phyloP scores from a whole-genome alignment of 371 early-diverging fungal genomes.

The Gilbertella persicaria region DNA sequence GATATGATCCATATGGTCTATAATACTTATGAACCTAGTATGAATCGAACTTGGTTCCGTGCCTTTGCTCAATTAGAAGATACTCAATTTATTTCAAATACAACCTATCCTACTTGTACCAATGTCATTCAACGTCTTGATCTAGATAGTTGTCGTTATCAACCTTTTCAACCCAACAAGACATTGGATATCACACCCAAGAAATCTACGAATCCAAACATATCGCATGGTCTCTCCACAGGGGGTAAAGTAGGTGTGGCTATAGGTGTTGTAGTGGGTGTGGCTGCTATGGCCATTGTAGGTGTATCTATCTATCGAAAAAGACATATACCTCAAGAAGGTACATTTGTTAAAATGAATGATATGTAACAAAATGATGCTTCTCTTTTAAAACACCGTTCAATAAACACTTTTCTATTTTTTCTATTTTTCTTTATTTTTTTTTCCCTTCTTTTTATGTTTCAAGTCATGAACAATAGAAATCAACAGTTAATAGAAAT shows the following conservation, averaged over 20 bases:
- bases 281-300: constrained; percentile 18
- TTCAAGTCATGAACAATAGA: too few species aligned
- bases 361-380: constrained; percentile 12
- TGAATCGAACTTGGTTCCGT: constrained; percentile 40
- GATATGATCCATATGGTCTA: constrained; percentile 47
- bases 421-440: too few species aligned
- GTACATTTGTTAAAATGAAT: constrained; percentile 14
- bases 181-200: constrained; percentile 7
- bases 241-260: constrained; percentile 48
- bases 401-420: too few species aligned
- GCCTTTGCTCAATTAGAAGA: constrained; percentile 35
- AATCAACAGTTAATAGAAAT: too few species aligned
- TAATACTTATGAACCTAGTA: constrained; percentile 38
- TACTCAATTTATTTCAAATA: constrained; percentile 9
- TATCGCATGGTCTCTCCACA: constrained; percentile 13
- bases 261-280: constrained; percentile 37
- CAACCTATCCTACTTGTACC: constrained; percentile 19
- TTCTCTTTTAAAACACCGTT: too few species aligned
- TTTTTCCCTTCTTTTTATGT: too few species aligned
- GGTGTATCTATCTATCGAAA: constrained; percentile 17
- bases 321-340: not conserved
- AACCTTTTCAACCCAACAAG: constrained; percentile 14
- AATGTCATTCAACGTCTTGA: constrained; percentile 4
- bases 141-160: constrained; percentile 13
- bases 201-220: not conserved